These are phyloP conservation scores for Castanea mollissima DNA, from an alignment of 306 rosid genomes.

Conservation along the genomic window DNA sequence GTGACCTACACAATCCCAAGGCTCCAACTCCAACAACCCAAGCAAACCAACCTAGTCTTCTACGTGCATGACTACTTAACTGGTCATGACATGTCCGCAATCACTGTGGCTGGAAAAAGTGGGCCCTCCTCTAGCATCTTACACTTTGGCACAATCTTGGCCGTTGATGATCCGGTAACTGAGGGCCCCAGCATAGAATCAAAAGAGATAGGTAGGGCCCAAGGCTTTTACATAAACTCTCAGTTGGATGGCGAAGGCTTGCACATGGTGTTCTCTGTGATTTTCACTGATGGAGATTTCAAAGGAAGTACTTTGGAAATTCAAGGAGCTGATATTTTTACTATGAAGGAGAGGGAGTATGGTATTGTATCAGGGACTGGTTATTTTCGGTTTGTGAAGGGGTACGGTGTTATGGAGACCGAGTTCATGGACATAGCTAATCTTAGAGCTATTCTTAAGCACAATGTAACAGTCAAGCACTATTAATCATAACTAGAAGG, in stretches of 20 bases:
- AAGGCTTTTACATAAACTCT: conserved; percentile 56
- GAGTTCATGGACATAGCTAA: conserved; percentile 45
- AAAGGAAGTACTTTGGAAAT: conserved; percentile 58
- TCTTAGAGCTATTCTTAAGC: conserved; percentile 52
- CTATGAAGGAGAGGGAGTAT: conserved; percentile 38
- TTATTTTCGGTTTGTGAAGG: conserved; percentile 53
- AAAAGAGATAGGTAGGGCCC: conserved; percentile 50
- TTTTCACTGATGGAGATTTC: conserved; percentile 46
- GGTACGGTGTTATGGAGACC: conserved; percentile 60
- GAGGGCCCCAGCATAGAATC: conserved; percentile 44
- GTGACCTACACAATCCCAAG: conserved; percentile 36
- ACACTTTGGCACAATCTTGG: conserved; percentile 50
- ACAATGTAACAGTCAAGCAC: conserved; percentile 48
- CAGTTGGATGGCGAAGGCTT: conserved; percentile 48
- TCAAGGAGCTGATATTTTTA: conserved; percentile 51
- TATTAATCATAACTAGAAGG: not conserved
- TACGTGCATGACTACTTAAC: conserved; percentile 67
- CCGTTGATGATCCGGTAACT: conserved; percentile 57
- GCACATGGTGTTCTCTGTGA: conserved; percentile 54
- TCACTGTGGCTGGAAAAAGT: conserved; percentile 42
- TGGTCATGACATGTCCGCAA: conserved; percentile 41
- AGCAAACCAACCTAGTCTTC: conserved; percentile 54
- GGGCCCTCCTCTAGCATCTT: conserved; percentile 47
- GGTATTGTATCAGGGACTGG: conserved; percentile 68
- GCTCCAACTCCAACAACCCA: conserved; percentile 43